Evolutionary conservation across 208 protist genomes (phyloP), one percentile per base, ranked within the genome.

Genomic region (Trichomonas gallinae): DNA sequence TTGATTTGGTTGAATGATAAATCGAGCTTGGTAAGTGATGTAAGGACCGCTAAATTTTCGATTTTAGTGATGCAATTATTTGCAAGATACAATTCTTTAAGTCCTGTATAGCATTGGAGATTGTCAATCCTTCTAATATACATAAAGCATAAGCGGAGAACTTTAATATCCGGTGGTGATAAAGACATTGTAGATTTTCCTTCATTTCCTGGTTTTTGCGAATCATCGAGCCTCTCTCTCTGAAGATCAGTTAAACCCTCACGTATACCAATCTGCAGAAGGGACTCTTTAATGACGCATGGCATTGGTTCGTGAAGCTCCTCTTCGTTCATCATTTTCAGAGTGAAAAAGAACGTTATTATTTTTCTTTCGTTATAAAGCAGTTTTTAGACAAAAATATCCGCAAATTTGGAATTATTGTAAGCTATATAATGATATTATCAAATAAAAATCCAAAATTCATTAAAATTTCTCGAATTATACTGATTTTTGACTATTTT

Each of bases 11-110:
- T 93, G 26, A 93, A 93, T 38, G 87, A 93, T 17, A 93, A 38
- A 51, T 93, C 87, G 31, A 93, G 87, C 31, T 93, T 93, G 10
- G 15, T 34, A 38, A 93, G 87, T 93, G 87, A 48, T 51, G 44
- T 51, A 34, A 93, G 44, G n/a, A 44, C 45, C 2, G 87, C 17
- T 51, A 93, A 93, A 93, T 93, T 93, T 93, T 93, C 87, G 10
- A 93, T 93, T 93, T 93, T 93, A 15, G 40, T 93, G 31, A 93
- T 93, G 9, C 42, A 38, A 51, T 93, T 93, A 51, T 93, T 93
- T 26, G 87, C 40, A 1, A 93, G 15, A 93, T 93, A 58, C 45
- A 93, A 51, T 93, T 93, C 87, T 38, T 93, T 42, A 26, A 93
- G 44, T 4, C n/a, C 44, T 10, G 87, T 93, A 36, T 93, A 93